Evolutionary conservation across 208 protist genomes (phyloP), one percentile per base, ranked within the genome.

Genomic region (Kentomonas sorsogonicus): DNA sequence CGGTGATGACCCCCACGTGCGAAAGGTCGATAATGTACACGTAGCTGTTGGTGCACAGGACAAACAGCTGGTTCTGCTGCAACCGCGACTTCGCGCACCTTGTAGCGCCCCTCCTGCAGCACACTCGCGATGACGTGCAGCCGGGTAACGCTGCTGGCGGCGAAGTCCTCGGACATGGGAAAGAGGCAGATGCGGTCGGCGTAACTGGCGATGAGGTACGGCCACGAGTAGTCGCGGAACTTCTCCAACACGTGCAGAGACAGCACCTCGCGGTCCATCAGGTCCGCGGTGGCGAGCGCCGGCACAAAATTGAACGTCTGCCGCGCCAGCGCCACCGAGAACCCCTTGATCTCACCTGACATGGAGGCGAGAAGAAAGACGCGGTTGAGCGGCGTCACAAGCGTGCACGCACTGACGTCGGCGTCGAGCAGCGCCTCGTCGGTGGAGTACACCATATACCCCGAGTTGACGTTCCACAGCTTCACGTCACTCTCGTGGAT

Each of bases 291-390:
- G n/a, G 48, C 43, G 27, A 85, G 39, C 3, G 48, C 47, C 6
- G 50, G 34, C n/a, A 47, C 51, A 10, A 81, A 59, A 56, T 79
- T 52, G 22, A 72, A 41, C n/a, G 66, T 76, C 7, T 36, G 30
- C 29, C 72, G 36, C 3, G 66, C 65, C 9, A 78, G 46, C 18
- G 73, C 33, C 1, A 85, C 68, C n/a, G 70, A 71, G 53, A 81
- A 76, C 10, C 38, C 61, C 52, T 66, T 73, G 13, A 85, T 18
- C 36, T 85, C 77, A 39, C 77, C 77, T 7, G 34, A 39, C 65
- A 78, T 77, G 27, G 70, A 68, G 36, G 64, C 69, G 7, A 79
- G 44, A 20, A 85, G 22, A 22, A 81, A 61, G 56, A 81, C 73
- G 11, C 73, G 69, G 20, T 63, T 48, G 20, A 81, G 60, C 15